A percentile compares a stretch with the other conserved stretches of the same genome.
Conservation (phyloP, 441 rosid genomes). For the Jatropha podagrica region DNA sequence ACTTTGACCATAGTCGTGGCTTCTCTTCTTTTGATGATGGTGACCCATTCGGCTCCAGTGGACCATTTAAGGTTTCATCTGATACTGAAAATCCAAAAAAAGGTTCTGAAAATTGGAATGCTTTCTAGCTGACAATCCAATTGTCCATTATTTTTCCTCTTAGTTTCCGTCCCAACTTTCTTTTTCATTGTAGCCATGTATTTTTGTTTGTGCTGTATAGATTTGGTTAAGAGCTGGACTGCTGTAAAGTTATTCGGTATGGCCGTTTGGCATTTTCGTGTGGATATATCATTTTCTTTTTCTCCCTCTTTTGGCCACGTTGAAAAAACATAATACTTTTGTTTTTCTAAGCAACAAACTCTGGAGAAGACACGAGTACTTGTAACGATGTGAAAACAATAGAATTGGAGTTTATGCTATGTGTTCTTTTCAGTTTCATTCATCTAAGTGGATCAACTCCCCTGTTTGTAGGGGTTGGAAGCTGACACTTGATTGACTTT, state of each 20-base stretch:
- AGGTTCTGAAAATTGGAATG: constrained; percentile 56
- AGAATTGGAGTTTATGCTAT: neutral
- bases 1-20: constrained; percentile 55
- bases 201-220: constrained; percentile 34
- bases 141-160: neutral
- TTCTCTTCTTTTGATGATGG: constrained; percentile 78
- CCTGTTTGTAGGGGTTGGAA: too few relatives aligned
- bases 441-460: neutral
- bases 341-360: neutral
- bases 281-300: neutral
- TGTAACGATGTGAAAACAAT: neutral
- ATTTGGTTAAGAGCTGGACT: constrained; percentile 23
- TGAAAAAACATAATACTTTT: neutral
- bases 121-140: constrained; percentile 39
- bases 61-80: constrained; percentile 83
- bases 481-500: too few relatives aligned
- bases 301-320: neutral
- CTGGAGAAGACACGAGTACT: neutral
- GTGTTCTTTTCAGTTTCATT: neutral
- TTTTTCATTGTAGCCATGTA: constrained; percentile 9
- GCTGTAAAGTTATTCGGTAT: constrained; percentile 33
- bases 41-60: constrained; percentile 90
- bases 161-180: constrained; percentile 16
- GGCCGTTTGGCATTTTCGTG: neutral
- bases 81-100: constrained; percentile 58